Base-by-base conservation (phyloP, 495 filamentous ascomycete species). In the Pseudevernia furfuracea region DNA sequence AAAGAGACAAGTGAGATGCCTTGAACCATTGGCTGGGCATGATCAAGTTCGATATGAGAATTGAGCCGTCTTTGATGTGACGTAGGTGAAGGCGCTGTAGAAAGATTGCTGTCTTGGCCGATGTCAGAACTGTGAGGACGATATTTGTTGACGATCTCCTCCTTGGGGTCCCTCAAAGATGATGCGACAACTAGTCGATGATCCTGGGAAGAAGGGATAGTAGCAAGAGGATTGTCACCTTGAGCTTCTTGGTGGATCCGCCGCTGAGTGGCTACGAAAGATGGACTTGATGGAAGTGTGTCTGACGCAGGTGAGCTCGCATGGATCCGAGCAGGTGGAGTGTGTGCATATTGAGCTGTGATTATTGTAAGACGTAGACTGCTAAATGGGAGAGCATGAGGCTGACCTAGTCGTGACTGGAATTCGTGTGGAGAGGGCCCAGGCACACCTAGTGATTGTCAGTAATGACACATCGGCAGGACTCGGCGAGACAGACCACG, bases 1-100 rank as follows among this genome's bases (percentile, higher is more conserved):
- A 87, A 80, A n/a, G 86, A 84, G 36, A 97, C 75, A 7, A 98
- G 84, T 23, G 80, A 78, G 61, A 95, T 88, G 0, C 89, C 90
- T 69, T 88, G 84, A 28, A 83, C 80, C 6, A 78, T 69, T 21
- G 82, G 82, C 12, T 78, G 73, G 34, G 74, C 73, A 64, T 79
- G 73, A 36, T 66, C 61, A 34, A 72, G 68, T 28, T 64, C 37
- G 14, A 75, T 69, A 25, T 56, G 58, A 38, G n/a, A 41, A 41
- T 36, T 23, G 14, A 36, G 6, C 17, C 17, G 57, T 49, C 14
- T n/a, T 23, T 44, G 32, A 53, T 34, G 19, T 15, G 55, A 21
- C 15, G 44, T 15, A 43, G 32, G 34, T 37, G 41, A 53, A 58
- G 43, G 4, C 14, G 46, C 28, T 9, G 12, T 17, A 43, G 61